These are phyloP conservation scores for Adansonia digitata DNA, from an alignment of 345 rosid species.

Conservation along the genomic window DNA sequence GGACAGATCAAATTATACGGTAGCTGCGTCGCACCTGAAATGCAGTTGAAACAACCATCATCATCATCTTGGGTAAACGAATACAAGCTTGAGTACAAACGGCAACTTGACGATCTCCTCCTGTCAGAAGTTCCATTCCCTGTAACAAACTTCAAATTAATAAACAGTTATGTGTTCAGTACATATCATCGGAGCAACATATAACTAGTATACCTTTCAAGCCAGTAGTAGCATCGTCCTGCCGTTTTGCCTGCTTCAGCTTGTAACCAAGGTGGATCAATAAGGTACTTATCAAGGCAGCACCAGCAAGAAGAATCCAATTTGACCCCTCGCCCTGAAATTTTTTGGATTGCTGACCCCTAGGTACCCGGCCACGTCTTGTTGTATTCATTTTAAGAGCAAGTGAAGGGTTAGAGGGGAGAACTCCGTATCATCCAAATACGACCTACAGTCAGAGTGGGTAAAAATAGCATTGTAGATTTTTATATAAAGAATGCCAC, in stretches of 20 bases:
- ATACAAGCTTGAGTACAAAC: slow-evolving; percentile 40
- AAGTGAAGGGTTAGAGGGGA: slow-evolving; percentile 13
- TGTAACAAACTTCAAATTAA: slow-evolving; percentile 26
- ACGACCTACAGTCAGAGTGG: slow-evolving; percentile 38
- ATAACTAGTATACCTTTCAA: slow-evolving; percentile 35
- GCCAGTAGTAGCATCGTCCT: slow-evolving; percentile 32
- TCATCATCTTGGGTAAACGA: slow-evolving; percentile 49
- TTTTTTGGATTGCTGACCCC: slow-evolving; percentile 47
- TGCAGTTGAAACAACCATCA: slow-evolving; percentile 49
- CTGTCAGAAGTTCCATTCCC: slow-evolving; percentile 43
- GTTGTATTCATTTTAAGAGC: slow-evolving; percentile 59
- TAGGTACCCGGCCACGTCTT: slow-evolving; percentile 39
- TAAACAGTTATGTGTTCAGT: background rate
- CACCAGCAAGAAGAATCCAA: slow-evolving; percentile 92
- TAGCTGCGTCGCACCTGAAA: slow-evolving; percentile 37
- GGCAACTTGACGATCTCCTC: slow-evolving; percentile 40
- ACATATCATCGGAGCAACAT: slow-evolving; percentile 9
- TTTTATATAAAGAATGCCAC: background rate
- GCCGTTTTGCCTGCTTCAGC: slow-evolving; percentile 72
- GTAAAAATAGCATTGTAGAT: slow-evolving; percentile 3
- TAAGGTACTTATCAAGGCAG: slow-evolving; percentile 88
- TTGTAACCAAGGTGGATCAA: slow-evolving; percentile 85
- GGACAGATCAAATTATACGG: background rate
- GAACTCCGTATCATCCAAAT: slow-evolving; percentile 40
- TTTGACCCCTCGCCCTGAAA: slow-evolving; percentile 60